Evolutionary conservation across 1,139 yeast genomes (phyloP).

Genomic region (Blastobotrys niveus): DNA sequence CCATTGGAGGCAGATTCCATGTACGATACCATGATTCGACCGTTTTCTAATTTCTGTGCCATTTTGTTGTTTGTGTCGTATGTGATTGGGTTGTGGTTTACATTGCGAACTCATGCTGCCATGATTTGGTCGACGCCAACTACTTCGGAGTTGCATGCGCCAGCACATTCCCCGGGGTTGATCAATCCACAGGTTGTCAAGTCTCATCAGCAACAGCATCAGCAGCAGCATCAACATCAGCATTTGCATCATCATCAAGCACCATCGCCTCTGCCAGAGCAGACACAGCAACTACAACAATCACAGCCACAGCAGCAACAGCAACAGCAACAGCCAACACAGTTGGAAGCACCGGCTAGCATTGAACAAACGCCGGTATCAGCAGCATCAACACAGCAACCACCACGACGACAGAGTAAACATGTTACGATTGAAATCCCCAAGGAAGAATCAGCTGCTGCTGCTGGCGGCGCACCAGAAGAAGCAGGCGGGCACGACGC

Average conservation of each 20-base stretch:
- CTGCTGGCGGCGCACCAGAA: not conserved
- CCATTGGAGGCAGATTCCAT: slow-evolving; percentile 58
- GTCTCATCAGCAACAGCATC: not conserved
- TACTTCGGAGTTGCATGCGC: slow-evolving; percentile 30
- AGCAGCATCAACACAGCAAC: not conserved
- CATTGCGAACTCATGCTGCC: slow-evolving; percentile 93
- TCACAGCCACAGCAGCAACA: not conserved
- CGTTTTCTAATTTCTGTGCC: slow-evolving; percentile 79
- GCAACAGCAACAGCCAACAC: not conserved
- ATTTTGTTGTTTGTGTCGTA: slow-evolving; percentile 75
- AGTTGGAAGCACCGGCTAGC: not conserved
- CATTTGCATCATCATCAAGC: not conserved
- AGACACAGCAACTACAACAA: not conserved
- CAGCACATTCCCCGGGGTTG: not conserved
- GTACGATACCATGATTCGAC: slow-evolving; percentile 62
- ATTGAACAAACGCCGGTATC: too few species aligned
- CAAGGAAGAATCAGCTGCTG: slow-evolving; percentile 6
- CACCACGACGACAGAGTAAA: slow-evolving; percentile 8
- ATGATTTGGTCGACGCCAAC: slow-evolving; percentile 83
- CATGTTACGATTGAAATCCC: slow-evolving; percentile 18
- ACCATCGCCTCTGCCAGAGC: not conserved
- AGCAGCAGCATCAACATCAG: not conserved
- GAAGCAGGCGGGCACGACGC: slow-evolving; percentile 80
- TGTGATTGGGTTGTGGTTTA: slow-evolving; percentile 85
- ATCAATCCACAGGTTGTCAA: not conserved